A percentile compares a stretch with the other conserved stretches of the same genome.
phyloP scores from a whole-genome alignment of 202 grass and related monocot species.

The Digitaria exilis region DNA sequence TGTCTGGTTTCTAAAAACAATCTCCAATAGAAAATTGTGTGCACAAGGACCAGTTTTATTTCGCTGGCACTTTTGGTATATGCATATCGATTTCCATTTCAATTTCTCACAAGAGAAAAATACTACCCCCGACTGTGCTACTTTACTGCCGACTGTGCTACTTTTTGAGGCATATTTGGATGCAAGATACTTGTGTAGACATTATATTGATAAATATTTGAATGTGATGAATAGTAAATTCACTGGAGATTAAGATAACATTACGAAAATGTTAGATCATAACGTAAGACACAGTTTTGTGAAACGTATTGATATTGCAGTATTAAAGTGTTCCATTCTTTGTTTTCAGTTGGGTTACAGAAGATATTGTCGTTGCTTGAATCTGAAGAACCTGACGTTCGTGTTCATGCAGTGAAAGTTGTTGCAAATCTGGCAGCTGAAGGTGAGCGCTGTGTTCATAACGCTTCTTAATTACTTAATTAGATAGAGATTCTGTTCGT shows the following conservation, averaged over 20 bases:
- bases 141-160: conserved; percentile 7
- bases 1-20: not conserved
- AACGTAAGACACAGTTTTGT: not conserved
- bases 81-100: not conserved
- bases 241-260: not conserved
- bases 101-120: conserved; percentile 9
- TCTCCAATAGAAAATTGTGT: not conserved
- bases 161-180: conserved; percentile 17
- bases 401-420: conserved; percentile 98
- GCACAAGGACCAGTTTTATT: not conserved
- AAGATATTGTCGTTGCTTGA: conserved; percentile 99
- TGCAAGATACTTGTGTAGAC: conserved; percentile 17
- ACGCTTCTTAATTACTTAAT: not conserved
- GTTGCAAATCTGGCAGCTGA: conserved; percentile 98
- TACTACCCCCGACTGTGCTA: not conserved
- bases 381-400: conserved; percentile 97
- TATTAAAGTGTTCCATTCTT: conserved; percentile 31
- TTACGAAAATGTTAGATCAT: conserved; percentile 16
- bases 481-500: conserved; percentile 5
- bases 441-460: conserved; percentile 59
- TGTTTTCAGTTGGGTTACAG: conserved; percentile 86
- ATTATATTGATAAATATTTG: conserved; percentile 1
- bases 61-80: not conserved
- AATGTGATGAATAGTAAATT: not conserved
- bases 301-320: not conserved